Base-by-base conservation (phyloP, 129 eudicot genomes). In the Oenanthe sinensis region DNA sequence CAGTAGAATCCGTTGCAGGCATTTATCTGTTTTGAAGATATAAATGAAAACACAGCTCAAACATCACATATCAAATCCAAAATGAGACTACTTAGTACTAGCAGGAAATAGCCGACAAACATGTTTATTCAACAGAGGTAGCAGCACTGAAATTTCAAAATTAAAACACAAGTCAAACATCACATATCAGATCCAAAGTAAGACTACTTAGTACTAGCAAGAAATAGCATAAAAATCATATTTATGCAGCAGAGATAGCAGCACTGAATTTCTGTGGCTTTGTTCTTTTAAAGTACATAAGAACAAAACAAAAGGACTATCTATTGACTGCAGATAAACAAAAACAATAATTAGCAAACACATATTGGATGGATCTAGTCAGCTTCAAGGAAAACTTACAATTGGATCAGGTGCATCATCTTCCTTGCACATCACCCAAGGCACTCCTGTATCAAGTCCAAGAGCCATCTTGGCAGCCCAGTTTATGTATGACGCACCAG, bases 401-500 rank as follows among this genome's bases (percentile, higher is more conserved):
- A 95, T 77, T 36, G 97, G 97, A 37, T 95, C 99, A 11, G 99
- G 97, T 80, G 99, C 97, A 85, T 87, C 89, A 45, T 87, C 90
- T 80, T 95, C 91, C 82, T 92, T 95, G 89, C 99, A 92, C 99
- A 95, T 95, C 33, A 89, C 79, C 99, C 99, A 95, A 16, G 99
- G 97, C 67, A 95, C 99, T 40, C 95, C 92, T 5, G 97, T 92
- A 78, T 90, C 80, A 17, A 95, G 79, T 62, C 84, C 96, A 79
- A 86, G 92, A 30, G 96, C 97, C 99, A 95, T 95, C 80, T 90
- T 82, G 24, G 97, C 99, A 5, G 97, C 99, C 99, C 99, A 95
- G 58, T 87, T 78, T 77, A 90, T 75, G 79, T 95, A 95, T 10
- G 96, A 83, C 20, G 76, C 80, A 42, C 96, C 99, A 3, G 91